Evolutionary conservation across 2,329 filamentous ascomycete species (phyloP).

Genomic region (Trichoderma brevicompactum): DNA sequence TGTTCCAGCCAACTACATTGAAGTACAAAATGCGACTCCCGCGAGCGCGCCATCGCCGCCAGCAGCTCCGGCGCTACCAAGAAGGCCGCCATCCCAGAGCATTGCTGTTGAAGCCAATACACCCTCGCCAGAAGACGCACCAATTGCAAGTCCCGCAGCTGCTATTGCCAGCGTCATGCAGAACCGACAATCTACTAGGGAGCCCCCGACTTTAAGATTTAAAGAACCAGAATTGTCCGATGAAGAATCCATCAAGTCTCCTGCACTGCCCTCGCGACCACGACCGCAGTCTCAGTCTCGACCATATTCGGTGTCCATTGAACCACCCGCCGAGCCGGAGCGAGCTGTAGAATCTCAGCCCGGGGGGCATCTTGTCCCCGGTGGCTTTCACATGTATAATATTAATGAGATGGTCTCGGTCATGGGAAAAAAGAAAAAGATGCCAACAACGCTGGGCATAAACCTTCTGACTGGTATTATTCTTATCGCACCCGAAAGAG

Average conservation of each 20-base stretch:
- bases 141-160: constrained; percentile 57
- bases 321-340: constrained; percentile 42
- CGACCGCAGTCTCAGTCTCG: constrained; percentile 29
- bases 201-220: constrained; percentile 32
- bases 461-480: constrained; percentile 88
- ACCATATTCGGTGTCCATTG: constrained; percentile 19
- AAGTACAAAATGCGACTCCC: constrained; percentile 59
- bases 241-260: constrained; percentile 41
- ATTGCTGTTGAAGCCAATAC: constrained; percentile 21
- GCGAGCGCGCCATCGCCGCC: constrained; percentile 47
- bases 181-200: constrained; percentile 44
- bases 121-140: constrained; percentile 30
- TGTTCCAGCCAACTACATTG: constrained; percentile 94
- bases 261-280: constrained; percentile 47
- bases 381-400: constrained; percentile 92
- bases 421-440: constrained; percentile 96
- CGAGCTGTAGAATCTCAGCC: constrained; percentile 37
- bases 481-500: constrained; percentile 85
- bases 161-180: constrained; percentile 62
- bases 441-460: constrained; percentile 95
- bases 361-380: constrained; percentile 64
- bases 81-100: constrained; percentile 46
- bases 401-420: constrained; percentile 97
- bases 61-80: constrained; percentile 50
- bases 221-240: constrained; percentile 39